These are phyloP conservation scores for Prunus dulcis DNA, from an alignment of 306 rosid species.

Conservation along the genomic window DNA sequence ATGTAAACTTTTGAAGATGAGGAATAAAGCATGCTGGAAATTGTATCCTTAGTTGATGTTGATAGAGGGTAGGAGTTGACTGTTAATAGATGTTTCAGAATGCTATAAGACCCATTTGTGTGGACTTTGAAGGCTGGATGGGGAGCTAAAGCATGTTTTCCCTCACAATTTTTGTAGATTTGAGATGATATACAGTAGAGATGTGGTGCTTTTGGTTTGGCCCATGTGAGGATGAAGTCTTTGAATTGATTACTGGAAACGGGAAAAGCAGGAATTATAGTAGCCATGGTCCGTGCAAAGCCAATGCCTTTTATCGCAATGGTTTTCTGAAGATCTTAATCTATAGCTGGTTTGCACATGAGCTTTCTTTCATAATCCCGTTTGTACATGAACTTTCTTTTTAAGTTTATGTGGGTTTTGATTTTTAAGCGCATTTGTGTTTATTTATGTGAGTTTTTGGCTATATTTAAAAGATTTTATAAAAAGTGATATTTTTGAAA, in stretches of 20 bases:
- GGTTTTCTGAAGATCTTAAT: neutral
- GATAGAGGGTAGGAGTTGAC: too few relatives aligned
- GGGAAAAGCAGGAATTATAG: constrained; percentile 1
- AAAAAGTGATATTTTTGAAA: too few relatives aligned
- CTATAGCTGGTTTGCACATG: constrained; percentile 1
- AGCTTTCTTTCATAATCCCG: too few relatives aligned
- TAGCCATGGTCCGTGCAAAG: constrained; percentile 15
- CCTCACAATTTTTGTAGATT: neutral
- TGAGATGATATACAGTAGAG: neutral
- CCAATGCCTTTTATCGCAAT: neutral
- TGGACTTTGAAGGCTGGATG: neutral
- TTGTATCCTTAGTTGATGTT: too few relatives aligned
- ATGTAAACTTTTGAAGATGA: too few relatives aligned
- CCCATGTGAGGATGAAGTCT: constrained; percentile 19
- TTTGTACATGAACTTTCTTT: too few relatives aligned
- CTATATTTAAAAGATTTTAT: too few relatives aligned
- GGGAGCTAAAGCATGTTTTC: neutral
- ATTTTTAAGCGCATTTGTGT: too few relatives aligned
- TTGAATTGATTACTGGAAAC: constrained; percentile 12
- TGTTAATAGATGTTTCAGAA: neutral
- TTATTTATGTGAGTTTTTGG: too few relatives aligned
- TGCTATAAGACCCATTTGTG: neutral
- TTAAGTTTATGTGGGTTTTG: too few relatives aligned
- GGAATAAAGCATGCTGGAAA: too few relatives aligned
- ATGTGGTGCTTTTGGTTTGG: constrained; percentile 1